These are phyloP conservation scores for Moricandia arvensis DNA, from an alignment of 345 rosid species.

Conservation along the genomic window DNA sequence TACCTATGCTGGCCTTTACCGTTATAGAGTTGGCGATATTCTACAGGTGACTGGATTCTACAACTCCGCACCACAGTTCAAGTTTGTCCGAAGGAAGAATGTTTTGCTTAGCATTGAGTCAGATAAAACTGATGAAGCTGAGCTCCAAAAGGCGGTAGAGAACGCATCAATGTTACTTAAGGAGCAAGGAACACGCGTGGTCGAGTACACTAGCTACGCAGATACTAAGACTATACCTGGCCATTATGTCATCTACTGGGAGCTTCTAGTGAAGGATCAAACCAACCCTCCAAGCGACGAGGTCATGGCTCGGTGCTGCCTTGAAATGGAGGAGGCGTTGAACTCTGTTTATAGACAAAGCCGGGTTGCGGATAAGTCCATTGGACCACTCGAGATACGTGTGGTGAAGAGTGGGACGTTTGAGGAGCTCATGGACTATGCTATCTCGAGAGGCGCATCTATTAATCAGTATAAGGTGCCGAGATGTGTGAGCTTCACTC, in stretches of 20 bases:
- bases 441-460: slow-evolving; percentile 83
- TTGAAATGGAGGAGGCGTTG: slow-evolving; percentile 70
- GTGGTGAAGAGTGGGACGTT: slow-evolving; percentile 77
- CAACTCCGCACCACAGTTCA: slow-evolving; percentile 79
- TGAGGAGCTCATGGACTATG: slow-evolving; percentile 92
- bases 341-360: slow-evolving; percentile 86
- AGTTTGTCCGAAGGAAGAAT: slow-evolving; percentile 71
- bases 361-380: slow-evolving; percentile 77
- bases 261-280: slow-evolving; percentile 48
- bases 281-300: slow-evolving; percentile 47
- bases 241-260: slow-evolving; percentile 91
- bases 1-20: slow-evolving; percentile 69
- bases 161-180: slow-evolving; percentile 52
- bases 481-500: slow-evolving; percentile 76
- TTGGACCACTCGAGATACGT: slow-evolving; percentile 83
- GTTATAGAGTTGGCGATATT: slow-evolving; percentile 86
- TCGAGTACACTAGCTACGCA: slow-evolving; percentile 84
- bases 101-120: slow-evolving; percentile 79
- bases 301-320: slow-evolving; percentile 58
- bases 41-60: slow-evolving; percentile 71
- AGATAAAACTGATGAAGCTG: slow-evolving; percentile 88
- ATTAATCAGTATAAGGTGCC: slow-evolving; percentile 88
- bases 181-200: slow-evolving; percentile 51
- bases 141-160: slow-evolving; percentile 66
- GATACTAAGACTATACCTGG: slow-evolving; percentile 71